Percentiles rank a stretch among this genome's conserved stretches.
Conservation (phyloP, 164 flowering plant species). For the Cinnamomum chago region DNA sequence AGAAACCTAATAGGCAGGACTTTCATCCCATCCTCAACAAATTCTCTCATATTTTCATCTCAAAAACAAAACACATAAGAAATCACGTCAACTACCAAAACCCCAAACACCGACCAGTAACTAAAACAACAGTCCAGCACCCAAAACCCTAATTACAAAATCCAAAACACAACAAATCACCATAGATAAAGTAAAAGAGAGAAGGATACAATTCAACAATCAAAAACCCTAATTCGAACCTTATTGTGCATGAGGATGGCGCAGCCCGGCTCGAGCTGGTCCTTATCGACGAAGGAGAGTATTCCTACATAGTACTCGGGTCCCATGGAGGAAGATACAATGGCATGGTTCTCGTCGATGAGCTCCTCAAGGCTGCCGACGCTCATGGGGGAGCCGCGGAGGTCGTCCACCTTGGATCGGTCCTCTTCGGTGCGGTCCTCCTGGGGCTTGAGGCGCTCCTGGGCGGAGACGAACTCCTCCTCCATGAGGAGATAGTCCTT, state of each 20-base stretch:
- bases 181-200: too few relatives aligned
- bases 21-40: too few relatives aligned
- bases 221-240: constrained; percentile 13
- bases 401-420: constrained; percentile 34
- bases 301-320: constrained; percentile 38
- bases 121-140: too few relatives aligned
- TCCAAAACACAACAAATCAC: too few relatives aligned
- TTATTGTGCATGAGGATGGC: constrained; percentile 39
- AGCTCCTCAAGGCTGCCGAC: constrained; percentile 35
- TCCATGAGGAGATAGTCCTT: constrained; percentile 41
- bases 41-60: too few relatives aligned
- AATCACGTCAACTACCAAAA: too few relatives aligned
- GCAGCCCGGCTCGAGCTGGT: constrained; percentile 42
- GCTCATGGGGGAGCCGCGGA: constrained; percentile 36
- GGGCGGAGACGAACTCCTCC: constrained; percentile 36
- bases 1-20: too few relatives aligned
- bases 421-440: constrained; percentile 42
- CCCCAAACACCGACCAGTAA: too few relatives aligned
- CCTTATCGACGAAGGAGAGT: constrained; percentile 38
- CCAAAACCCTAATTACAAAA: too few relatives aligned
- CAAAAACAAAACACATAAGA: too few relatives aligned
- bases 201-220: background rate
- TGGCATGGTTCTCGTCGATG: constrained; percentile 44
- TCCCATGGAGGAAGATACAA: constrained; percentile 36
- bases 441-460: constrained; percentile 38